Base-by-base conservation (phyloP, 2,329 filamentous ascomycete species). In the Sarocladiaceae sp. region DNA sequence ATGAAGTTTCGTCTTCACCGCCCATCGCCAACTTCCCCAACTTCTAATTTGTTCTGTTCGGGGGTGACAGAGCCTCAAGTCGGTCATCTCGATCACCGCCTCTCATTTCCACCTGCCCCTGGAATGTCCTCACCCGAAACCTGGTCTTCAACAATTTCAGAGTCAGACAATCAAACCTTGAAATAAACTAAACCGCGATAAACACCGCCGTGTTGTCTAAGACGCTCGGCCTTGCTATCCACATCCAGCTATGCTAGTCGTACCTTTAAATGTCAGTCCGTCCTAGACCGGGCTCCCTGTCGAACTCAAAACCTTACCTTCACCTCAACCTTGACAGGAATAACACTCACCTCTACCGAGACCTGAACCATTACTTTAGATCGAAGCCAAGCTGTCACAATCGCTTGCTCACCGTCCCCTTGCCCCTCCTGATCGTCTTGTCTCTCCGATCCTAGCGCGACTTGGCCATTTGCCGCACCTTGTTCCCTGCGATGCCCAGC, bases 181-280 rank as follows among this genome's bases (percentile, higher is more conserved):
- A 48, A 48, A 31, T 48, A 48, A 17, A 48, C 44, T 48, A 20
- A 48, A 48, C 15, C 18, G 44, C 44, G 28, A 48, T 31, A 48
- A 48, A 48, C 44, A 48, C 44, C 33, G 44, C n/a, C 25, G 10
- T 28, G 3, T 5, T 48, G 44, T 48, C 44, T 33, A 17, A 48
- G 44, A 48, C 44, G 11, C n/a, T 44, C 40, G 40, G 40, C 22
- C 5, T 4, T 28, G 20, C 40, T 44, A 22, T 26, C 40, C 40
- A 12, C 20, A 44, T 44, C 12, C 11, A 44, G 40, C 40, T 26
- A 44, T 44, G 18, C n/a, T n/a, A 17, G 35, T 17, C 35, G 15
- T 17, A 37, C 18, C 15, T n/a, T 37, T 37, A 37, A 37, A 12
- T 37, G 35, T n/a, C 15, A 12, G 15, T 37, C 40, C 22, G 26